Percentiles rank a stretch among this genome's conserved stretches.
phyloP scores from a whole-genome alignment of 495 filamentous ascomycete genomes.

The Sordaria brevicollis region DNA sequence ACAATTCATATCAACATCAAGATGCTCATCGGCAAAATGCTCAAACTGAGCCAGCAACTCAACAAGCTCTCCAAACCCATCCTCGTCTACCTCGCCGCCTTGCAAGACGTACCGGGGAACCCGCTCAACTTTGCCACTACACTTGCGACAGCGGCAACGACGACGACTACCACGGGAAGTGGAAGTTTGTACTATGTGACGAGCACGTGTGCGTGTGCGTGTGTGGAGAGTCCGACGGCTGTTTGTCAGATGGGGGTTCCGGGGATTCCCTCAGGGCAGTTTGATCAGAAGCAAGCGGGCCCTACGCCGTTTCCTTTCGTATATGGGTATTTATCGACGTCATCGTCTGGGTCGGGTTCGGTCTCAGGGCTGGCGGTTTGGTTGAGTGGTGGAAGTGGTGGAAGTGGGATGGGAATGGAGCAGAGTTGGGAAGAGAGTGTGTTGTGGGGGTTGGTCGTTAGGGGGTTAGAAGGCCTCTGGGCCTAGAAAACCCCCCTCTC shows the following conservation, averaged over 20 bases:
- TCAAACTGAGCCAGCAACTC: background rate
- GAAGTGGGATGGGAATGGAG: background rate
- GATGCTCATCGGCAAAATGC: background rate
- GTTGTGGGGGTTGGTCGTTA: background rate
- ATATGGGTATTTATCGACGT: background rate
- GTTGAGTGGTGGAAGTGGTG: too few relatives aligned
- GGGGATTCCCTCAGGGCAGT: too few relatives aligned
- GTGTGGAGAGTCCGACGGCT: background rate
- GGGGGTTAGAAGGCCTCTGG: background rate
- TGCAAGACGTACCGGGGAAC: background rate
- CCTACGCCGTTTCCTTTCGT: background rate
- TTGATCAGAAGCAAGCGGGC: background rate
- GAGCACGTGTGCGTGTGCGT: background rate
- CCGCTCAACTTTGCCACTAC: background rate
- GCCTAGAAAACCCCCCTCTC: background rate
- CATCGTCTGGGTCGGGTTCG: background rate
- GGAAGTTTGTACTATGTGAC: background rate
- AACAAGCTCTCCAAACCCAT: background rate
- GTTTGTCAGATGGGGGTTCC: background rate
- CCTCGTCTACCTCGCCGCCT: background rate
- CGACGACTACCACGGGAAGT: conserved; percentile 1
- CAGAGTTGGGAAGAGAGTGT: background rate
- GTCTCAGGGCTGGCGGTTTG: background rate
- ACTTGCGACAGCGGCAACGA: background rate
- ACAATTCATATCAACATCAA: background rate